Percentiles rank a stretch among this genome's conserved stretches.
Conservation (phyloP, 371 early-diverging fungal genomes). For the Entomophthora muscae region DNA sequence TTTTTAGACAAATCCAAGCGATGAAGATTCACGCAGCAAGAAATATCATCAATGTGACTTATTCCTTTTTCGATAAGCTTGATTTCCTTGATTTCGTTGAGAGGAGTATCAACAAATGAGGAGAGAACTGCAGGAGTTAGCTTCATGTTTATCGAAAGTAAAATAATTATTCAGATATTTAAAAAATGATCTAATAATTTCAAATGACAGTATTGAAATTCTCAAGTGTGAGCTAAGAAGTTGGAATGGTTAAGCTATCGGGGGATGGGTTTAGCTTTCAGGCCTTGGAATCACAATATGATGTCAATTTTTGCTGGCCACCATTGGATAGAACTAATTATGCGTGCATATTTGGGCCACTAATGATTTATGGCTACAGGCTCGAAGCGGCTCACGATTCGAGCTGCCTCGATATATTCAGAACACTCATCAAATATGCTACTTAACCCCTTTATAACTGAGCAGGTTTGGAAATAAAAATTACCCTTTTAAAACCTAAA, state of each 20-base stretch:
- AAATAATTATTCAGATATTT: background rate
- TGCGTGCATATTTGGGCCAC: too few relatives aligned
- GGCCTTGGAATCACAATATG: background rate
- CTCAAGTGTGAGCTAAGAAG: background rate
- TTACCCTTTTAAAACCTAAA: too few relatives aligned
- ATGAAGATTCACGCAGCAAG: slow-evolving; percentile 36
- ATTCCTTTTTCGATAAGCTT: slow-evolving; percentile 35
- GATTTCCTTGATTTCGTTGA: slow-evolving; percentile 26
- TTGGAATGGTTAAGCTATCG: background rate
- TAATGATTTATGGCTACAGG: too few relatives aligned
- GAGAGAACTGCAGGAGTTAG: slow-evolving; percentile 26
- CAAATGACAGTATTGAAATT: background rate
- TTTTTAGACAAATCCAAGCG: slow-evolving; percentile 55
- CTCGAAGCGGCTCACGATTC: too few relatives aligned
- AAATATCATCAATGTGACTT: slow-evolving; percentile 43
- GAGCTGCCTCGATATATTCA: too few relatives aligned
- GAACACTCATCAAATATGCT: too few relatives aligned
- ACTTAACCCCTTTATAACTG: too few relatives aligned
- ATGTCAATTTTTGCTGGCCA: too few relatives aligned
- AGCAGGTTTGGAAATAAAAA: too few relatives aligned
- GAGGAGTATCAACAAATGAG: slow-evolving; percentile 16
- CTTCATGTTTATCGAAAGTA: slow-evolving; percentile 22
- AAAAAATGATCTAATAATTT: background rate
- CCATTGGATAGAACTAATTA: too few relatives aligned
- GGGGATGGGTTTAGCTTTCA: background rate